Evolutionary conservation across 495 filamentous ascomycete species (phyloP).

Genomic region (Penicillium nucicola): DNA sequence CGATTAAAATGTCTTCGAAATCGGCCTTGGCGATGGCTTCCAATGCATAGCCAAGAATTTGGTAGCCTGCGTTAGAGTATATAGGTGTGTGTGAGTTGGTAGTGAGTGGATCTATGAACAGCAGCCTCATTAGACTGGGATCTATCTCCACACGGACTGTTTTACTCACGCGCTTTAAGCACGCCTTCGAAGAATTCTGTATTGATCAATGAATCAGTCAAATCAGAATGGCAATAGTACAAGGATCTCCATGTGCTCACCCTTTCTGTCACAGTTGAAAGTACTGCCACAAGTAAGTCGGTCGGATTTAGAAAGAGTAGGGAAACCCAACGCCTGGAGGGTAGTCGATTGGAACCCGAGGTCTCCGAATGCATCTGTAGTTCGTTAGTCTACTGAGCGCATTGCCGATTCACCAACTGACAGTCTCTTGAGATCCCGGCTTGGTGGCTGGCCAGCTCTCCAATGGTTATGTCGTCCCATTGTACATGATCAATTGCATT

Average conservation of each 20-base stretch:
- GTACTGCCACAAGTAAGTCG: slow-evolving; percentile 19
- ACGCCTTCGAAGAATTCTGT: slow-evolving; percentile 54
- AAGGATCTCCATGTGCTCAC: slow-evolving; percentile 4
- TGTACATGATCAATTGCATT: slow-evolving; percentile 36
- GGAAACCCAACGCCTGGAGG: slow-evolving; percentile 32
- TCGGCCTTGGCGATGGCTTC: slow-evolving; percentile 24
- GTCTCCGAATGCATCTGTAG: slow-evolving; percentile 20
- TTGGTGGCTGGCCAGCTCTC: slow-evolving; percentile 50
- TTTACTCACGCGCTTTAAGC: slow-evolving; percentile 8
- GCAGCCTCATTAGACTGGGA: neutral
- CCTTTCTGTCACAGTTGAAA: slow-evolving; percentile 16
- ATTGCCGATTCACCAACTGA: slow-evolving; percentile 4
- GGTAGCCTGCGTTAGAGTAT: slow-evolving; percentile 60
- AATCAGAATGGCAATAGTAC: neutral
- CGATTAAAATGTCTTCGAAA: slow-evolving; percentile 12
- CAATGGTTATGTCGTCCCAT: slow-evolving; percentile 56
- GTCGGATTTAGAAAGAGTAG: slow-evolving; percentile 17
- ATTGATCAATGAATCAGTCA: neutral
- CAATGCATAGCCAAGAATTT: slow-evolving; percentile 54
- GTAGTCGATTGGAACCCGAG: slow-evolving; percentile 9
- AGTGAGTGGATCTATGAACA: slow-evolving; percentile 43
- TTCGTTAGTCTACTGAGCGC: neutral
- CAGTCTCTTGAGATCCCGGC: slow-evolving; percentile 49
- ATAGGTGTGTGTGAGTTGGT: slow-evolving; percentile 46
- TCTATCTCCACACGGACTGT: neutral